phyloP scores from a whole-genome alignment of 2,329 filamentous ascomycete genomes.

The Pseudocercospora fijiensis region DNA sequence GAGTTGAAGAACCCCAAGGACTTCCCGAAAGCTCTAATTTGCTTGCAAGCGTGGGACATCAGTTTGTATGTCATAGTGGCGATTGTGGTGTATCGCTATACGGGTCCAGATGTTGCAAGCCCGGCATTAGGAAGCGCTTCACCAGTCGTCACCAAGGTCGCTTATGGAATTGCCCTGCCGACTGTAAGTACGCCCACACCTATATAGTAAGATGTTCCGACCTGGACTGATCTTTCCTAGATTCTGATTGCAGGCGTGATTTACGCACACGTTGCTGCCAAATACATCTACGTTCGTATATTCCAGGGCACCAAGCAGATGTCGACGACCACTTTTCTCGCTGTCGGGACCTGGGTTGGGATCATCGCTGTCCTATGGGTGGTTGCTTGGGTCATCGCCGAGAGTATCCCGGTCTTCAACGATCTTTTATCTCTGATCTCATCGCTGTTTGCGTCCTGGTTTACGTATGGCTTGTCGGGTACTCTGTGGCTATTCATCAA shows the following conservation, averaged over 20 bases:
- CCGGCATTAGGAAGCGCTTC: constrained; percentile 65
- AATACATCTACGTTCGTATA: constrained; percentile 65
- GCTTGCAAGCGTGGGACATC: constrained; percentile 61
- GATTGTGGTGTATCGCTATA: constrained; percentile 66
- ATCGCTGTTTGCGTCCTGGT: constrained; percentile 65
- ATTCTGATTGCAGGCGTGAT: constrained; percentile 70
- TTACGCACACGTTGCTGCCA: constrained; percentile 57
- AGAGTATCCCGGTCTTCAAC: constrained; percentile 69
- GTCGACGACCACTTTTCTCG: constrained; percentile 38
- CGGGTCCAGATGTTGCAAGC: constrained; percentile 60
- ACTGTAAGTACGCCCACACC: constrained; percentile 42
- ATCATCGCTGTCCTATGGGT: constrained; percentile 60
- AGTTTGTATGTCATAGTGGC: constrained; percentile 63
- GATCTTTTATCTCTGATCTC: constrained; percentile 62
- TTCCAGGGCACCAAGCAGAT: constrained; percentile 59
- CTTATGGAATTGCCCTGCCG: constrained; percentile 67
- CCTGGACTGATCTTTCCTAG: constrained; percentile 5
- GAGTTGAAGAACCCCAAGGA: constrained; percentile 63
- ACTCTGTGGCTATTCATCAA: constrained; percentile 45
- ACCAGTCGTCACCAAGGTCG: constrained; percentile 57
- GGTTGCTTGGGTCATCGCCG: constrained; percentile 66
- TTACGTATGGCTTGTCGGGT: constrained; percentile 37
- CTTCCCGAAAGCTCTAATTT: constrained; percentile 61
- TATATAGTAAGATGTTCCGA: neutral
- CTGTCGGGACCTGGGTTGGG: constrained; percentile 58